Base-by-base conservation (phyloP, 768 basidiomycete genomes). In the Mycena galopus region DNA sequence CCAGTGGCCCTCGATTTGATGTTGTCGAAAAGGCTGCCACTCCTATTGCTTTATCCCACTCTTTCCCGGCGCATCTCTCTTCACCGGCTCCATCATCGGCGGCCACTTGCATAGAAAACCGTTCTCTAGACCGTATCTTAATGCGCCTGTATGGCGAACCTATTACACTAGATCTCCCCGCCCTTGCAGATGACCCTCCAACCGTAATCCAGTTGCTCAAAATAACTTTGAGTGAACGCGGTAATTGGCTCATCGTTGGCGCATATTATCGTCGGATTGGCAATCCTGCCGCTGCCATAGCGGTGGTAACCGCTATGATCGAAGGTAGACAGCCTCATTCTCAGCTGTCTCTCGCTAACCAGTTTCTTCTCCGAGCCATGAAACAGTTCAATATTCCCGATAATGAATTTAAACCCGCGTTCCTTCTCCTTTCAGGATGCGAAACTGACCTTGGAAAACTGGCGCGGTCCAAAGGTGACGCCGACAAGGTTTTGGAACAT, bases 171-270 rank as follows among this genome's bases (percentile, higher is more conserved):
- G 84, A 88, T 73, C 84, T 90, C 19, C 77, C 82, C 3, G 71
- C 79, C 21, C 81, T 89, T 21, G 82, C 84, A 67, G 80, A 81
- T n/a, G 81, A 89, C 76, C 86, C 88, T 9, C 72, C 75, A 32
- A 78, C 82, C 10, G 84, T 89, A 62, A 88, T 90, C 39, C 78
- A 82, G 47, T 77, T 90, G 12, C 81, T 92, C 7, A 86, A 83
- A 67, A 70, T 78, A 6, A 84, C 87, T 2, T 78, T 80, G 7
- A 85, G 85, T 55, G 88, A 88, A 72, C 83, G 86, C 59, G 88
- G 84, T 32, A 87, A 83, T 69, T 91, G 90, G 88, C 87, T 91
- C 84, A 81, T 86, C 16, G 87, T 89, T 21, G 89, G 81, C 8
- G 88, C 85, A 1, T 82, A 84, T 73, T 91, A 90, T 79, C 87